Evolutionary conservation across 2,329 filamentous ascomycete genomes (phyloP).

Genomic region (Ophiostoma novo-ulmi): DNA sequence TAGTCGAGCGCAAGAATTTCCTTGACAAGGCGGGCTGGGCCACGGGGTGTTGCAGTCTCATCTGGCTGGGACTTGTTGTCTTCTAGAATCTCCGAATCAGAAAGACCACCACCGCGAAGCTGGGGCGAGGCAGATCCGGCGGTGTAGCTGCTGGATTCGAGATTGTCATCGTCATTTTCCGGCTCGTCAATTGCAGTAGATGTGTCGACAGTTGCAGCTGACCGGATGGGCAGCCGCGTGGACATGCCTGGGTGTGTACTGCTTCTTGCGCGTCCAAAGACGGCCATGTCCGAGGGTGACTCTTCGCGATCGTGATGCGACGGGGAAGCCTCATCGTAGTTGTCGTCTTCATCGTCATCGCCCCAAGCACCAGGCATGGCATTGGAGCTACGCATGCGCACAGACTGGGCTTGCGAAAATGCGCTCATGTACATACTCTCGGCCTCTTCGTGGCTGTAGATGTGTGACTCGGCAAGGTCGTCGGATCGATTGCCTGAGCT

Average conservation of each 20-base stretch:
- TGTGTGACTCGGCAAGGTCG: constrained; percentile 58
- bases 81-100: not conserved
- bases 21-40: constrained; percentile 51
- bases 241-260: constrained; percentile 3
- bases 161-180: not conserved
- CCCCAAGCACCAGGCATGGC: constrained; percentile 52
- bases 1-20: constrained; percentile 48
- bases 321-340: not conserved
- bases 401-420: constrained; percentile 47
- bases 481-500: constrained; percentile 34
- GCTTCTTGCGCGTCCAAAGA: constrained; percentile 1
- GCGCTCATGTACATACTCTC: constrained; percentile 85
- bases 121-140: constrained; percentile 9
- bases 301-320: constrained; percentile 6
- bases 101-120: constrained; percentile 2
- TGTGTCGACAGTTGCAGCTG: not conserved
- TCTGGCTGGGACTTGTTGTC: constrained; percentile 32
- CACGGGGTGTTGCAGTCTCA: constrained; percentile 47
- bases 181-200: not conserved
- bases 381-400: constrained; percentile 29
- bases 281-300: not conserved
- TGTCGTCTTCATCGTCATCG: constrained; percentile 29
- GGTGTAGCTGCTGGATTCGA: constrained; percentile 5
- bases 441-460: constrained; percentile 75
- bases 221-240: not conserved